Base-by-base conservation (phyloP, 345 rosid species). In the Melaleuca quinquenervia region DNA sequence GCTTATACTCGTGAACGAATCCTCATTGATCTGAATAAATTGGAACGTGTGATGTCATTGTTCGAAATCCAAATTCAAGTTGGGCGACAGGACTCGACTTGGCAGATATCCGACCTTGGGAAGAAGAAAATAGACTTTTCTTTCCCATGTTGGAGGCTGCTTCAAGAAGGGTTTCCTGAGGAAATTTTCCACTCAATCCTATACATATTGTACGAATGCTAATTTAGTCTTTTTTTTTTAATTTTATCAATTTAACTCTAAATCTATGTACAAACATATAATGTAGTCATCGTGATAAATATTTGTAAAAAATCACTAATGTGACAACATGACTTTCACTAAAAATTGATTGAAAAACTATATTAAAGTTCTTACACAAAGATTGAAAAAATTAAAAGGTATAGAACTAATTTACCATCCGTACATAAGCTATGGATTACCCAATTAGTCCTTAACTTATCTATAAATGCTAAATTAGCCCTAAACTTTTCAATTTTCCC, bases 201-300 rank as follows among this genome's bases (percentile, higher is more conserved):
- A 64, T 2, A 4, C 3, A 9, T 64, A 16, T 64, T 64, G 7
- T 8, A 32, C 0, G 0, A 3, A 64, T 18, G 6, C n/a, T 11
- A 56, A 11, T 32, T 64, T 6, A 64, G 0, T 32, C 1, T 3
- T 1, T 1, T 0, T 0, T 32, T 16, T 64, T 18, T 5, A 1
- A 18, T 32, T 32, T 54, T 16, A 6, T 5, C 5, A 32, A 5
- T 16, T 16, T 32, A 32, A 5, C 16, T 20, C 11, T 32, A 18
- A 8, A 8, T 24, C 5, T 32, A 7, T 18, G 8, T 29, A 8
- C 3, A 18, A 62, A 29, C 29, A 15, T 64, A 14, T 6, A 29
- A 29, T 62, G 3, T 16, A 64, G 5, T 64, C 78, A 2, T 64
- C 1, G 24, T 0, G 1, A 5, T 32, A 0, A 64, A 64, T 16